Conservation (phyloP, 345 rosid genomes). For the Viola odorata region DNA sequence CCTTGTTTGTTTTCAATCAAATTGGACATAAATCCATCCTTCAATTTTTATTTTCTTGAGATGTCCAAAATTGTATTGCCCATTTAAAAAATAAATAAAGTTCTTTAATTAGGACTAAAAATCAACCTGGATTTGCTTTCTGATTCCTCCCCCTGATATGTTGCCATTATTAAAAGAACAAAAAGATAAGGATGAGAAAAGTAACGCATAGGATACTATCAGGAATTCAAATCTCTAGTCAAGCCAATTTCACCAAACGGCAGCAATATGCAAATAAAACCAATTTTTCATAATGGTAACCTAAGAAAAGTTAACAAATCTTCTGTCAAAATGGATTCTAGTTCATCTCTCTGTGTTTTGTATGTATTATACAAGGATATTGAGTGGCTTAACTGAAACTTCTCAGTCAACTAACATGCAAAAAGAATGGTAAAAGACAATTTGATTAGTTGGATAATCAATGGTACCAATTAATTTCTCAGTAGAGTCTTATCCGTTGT, state of each 20-base stretch:
- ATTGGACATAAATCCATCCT: not conserved
- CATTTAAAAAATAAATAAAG: no score
- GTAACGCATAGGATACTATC: not conserved
- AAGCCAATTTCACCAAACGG: not conserved
- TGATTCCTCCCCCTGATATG: not conserved
- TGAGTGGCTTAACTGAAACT: not conserved
- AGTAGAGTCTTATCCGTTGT: not conserved
- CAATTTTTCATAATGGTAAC: not conserved
- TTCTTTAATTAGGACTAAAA: not conserved
- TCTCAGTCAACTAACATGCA: not conserved
- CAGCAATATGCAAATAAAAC: not conserved
- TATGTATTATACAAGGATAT: not conserved
- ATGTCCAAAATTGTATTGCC: no score
- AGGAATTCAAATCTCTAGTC: not conserved
- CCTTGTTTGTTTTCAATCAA: constrained; percentile 13
- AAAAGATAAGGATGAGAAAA: not conserved
- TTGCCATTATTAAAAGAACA: not conserved
- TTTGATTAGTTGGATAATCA: not conserved
- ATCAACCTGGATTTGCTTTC: no score
- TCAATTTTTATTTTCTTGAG: not conserved
- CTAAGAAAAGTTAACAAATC: not conserved
- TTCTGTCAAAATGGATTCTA: not conserved
- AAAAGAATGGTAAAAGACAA: not conserved
- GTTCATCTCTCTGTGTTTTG: not conserved
- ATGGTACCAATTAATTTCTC: not conserved